Base-by-base conservation (phyloP, 768 basidiomycete genomes). In the Mycena vitilis region DNA sequence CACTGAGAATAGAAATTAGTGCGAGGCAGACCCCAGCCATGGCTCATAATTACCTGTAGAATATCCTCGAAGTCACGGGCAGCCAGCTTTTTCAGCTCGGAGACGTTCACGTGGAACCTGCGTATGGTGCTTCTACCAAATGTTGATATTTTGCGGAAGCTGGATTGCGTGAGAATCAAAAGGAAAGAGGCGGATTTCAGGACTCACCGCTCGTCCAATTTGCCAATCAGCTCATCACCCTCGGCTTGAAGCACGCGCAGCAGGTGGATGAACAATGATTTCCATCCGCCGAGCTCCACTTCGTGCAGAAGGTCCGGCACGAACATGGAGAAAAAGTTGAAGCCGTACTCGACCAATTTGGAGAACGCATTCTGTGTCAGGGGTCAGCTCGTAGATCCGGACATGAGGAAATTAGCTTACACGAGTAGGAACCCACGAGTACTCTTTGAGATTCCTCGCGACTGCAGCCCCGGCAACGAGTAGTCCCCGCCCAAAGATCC, bases 1-100 rank as follows among this genome's bases (percentile, higher is more conserved):
- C 80, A 82, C 80, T 45, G 44, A 7, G 2, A 13, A 16, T 45
- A 18, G 13, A 18, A 18, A 40, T 45, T 16, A 45, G 44, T 16
- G 5, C 6, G 44, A 18, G 6, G 15, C 2, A 2, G 3, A 45
- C 3, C 40, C 11, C 44, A 18, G 13, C 18, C 13, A 84, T 12
- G 12, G 30, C 5, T 30, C 30, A 30, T 7, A 59, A 74, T 16
- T 52, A 80, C 85, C 77, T 85, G 83, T 0, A 85, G 72, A 1
- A 84, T 65, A 47, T 86, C 82, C 57, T 85, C 81, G 59, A 80
- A 85, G 53, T 85, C 80, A 0, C 78, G 70, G 1, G 77, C 84
- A 9, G 79, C 79, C 4, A 79, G 61, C 37, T 81, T 76, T 45
- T 78, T 79, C 76, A 83, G 77, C 18, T 77, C 78, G 0, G 80